Percentiles rank a stretch among this genome's conserved stretches.
phyloP scores from a whole-genome alignment of 2,329 filamentous ascomycete genomes.

The Colletotrichum phormii region DNA sequence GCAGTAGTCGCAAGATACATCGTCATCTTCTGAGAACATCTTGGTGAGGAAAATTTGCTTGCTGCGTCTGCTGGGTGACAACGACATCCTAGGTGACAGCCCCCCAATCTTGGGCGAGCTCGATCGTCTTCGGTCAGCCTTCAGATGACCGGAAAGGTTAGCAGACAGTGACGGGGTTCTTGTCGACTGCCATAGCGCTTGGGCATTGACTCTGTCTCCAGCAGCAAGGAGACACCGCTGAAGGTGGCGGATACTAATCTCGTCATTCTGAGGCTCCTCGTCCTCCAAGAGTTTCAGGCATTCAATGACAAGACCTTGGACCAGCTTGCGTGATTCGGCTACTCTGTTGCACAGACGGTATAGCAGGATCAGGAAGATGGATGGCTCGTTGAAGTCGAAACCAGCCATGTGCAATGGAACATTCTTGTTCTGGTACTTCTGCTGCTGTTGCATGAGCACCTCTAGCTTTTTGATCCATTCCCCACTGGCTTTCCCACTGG shows the following conservation, averaged over 20 bases:
- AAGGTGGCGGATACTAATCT: constrained; percentile 55
- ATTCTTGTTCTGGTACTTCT: constrained; percentile 51
- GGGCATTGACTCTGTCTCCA: constrained; percentile 50
- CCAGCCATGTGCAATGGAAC: constrained; percentile 54
- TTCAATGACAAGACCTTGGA: constrained; percentile 49
- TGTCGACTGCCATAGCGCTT: constrained; percentile 53
- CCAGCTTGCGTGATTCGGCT: constrained; percentile 43
- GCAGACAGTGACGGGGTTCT: constrained; percentile 46
- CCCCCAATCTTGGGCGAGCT: constrained; percentile 32
- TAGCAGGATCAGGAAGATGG: constrained; percentile 53
- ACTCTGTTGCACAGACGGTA: constrained; percentile 47
- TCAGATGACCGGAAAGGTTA: constrained; percentile 42
- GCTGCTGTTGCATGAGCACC: constrained; percentile 50
- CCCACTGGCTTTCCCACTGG: constrained; percentile 42
- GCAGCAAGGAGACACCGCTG: constrained; percentile 52
- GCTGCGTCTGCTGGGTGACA: constrained; percentile 23
- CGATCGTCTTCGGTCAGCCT: constrained; percentile 26
- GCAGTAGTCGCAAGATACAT: constrained; percentile 49
- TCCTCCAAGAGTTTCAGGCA: constrained; percentile 53
- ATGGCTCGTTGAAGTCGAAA: constrained; percentile 54
- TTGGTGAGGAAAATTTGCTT: constrained; percentile 41
- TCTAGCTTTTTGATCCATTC: constrained; percentile 50
- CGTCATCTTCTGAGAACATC: constrained; percentile 33
- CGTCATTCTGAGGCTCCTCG: constrained; percentile 54
- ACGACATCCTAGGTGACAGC: constrained; percentile 17